Evolutionary conservation across 768 basidiomycete species (phyloP), one percentile per base, ranked within the genome.

Genomic region (Phylloporus rhodoxanthus): DNA sequence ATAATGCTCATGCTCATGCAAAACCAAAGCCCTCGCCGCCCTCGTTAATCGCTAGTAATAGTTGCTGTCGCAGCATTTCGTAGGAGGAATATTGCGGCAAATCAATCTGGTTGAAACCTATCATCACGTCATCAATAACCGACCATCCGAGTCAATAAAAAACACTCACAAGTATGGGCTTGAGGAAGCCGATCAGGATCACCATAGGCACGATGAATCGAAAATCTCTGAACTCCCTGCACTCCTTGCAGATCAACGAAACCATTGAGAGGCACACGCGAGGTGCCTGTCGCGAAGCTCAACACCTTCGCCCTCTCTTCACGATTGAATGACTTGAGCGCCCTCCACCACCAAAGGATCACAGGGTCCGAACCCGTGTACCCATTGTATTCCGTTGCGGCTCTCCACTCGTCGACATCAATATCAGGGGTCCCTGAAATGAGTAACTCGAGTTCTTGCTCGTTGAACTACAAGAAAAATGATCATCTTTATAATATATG

Each of bases 261-360:
- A 15, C 96, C 96, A 45, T 84, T 87, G 33, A 98, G 79, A 8
- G 95, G 95, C 1, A 99, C 95, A 40, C 94, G 79, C 8, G 93
- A 93, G 5, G 90, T 83, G 52, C 91, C 83, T 1, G 96, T 95
- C 13, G 93, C 94, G 69, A 99, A 99, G 74, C 94, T 95, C 49
- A 99, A 75, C 39, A 99, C 91, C 68, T 96, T 93, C 28, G 96
- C 93, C 48, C 92, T 77, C 69, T 99, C 96, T 59, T 97, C 94
- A 29, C 95, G 87, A 57, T 88, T 91, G 73, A 97, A 97, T 8
- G 92, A 95, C 69, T 98, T 92, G 37, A 99, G 79, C 2, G 95
- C 95, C 56, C 96, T 81, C 96, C 96, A 99, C 87, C 92, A 97
- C 94, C 94, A 99, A 25, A 90, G 85, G 52, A 98, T 93, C 61